Conservation (phyloP, 192 early-diverging fungal species). For the Coemansia sp. region DNA sequence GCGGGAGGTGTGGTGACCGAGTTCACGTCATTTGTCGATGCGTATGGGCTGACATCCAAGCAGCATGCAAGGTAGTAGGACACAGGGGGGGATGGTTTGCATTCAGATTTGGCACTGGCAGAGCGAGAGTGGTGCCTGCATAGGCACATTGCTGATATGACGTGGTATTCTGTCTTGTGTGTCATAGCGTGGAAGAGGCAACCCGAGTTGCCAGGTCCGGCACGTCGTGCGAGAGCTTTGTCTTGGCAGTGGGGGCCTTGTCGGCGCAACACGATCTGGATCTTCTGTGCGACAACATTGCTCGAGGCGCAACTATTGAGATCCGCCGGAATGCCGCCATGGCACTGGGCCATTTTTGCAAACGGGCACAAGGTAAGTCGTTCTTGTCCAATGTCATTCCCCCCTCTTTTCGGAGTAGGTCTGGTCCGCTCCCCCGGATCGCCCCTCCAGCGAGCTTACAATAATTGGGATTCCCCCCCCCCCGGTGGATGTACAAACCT, state of each 20-base stretch:
- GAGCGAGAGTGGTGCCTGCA: too few species aligned
- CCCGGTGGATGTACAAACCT: too few species aligned
- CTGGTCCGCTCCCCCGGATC: too few species aligned
- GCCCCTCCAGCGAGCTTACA: too few species aligned
- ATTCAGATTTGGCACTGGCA: too few species aligned
- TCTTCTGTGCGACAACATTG: constrained; percentile 12
- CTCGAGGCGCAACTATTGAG: constrained; percentile 21
- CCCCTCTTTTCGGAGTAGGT: too few species aligned
- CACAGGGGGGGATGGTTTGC: too few species aligned
- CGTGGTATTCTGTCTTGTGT: too few species aligned
- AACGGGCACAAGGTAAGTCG: constrained; percentile 14
- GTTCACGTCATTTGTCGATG: constrained; percentile 34
- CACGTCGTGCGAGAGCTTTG: constrained; percentile 33
- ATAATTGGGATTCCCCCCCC: too few species aligned
- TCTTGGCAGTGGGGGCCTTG: constrained; percentile 34
- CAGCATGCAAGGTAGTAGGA: constrained; percentile 29
- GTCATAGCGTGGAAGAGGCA: constrained; percentile 19
- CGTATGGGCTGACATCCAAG: constrained; percentile 16
- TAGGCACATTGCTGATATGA: too few species aligned
- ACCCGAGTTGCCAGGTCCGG: constrained; percentile 22
- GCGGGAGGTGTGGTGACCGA: constrained; percentile 11
- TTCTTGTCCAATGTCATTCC: too few species aligned
- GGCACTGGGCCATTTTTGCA: constrained; percentile 26
- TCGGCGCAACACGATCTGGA: constrained; percentile 5
- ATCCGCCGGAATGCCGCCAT: constrained; percentile 30